Evolutionary conservation across 352 stramenopile species (phyloP), one percentile per base, ranked within the genome.

Genomic region (Pythium vanterpoolii): DNA sequence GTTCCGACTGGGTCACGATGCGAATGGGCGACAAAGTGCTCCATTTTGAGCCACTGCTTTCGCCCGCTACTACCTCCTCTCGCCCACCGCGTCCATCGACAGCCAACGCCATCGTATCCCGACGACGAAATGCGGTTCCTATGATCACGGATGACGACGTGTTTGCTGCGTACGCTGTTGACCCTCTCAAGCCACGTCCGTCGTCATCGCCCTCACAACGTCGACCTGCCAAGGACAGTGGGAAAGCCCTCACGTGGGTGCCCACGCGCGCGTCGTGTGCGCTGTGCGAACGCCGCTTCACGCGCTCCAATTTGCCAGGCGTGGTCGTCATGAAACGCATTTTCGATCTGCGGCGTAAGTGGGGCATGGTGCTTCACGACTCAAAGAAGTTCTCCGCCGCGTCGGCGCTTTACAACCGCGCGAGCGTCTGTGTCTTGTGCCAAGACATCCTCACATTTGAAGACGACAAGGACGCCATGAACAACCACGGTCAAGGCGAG

Each of bases 281-380:
- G 16, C 40, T 73, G 18, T 73, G 66, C 28, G 60, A 69, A 18
- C 43, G 60, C 3, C 60, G 66, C 4, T 69, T 69, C 28, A 53
- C 30, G 24, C 54, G 66, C 0, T 21, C 40, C 9, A 69, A 69
- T 39, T 39, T 73, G 1, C 66, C 61, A 9, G 66, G 60, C 43
- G 56, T 62, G 0, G 66, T 66, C 6, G 66, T 73, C 36, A 73
- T 69, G 61, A 73, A 73, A 34, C 53, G 66, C 10, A 56, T 73
- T 19, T 62, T 73, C 26, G 66, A 73, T 28, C 31, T 73, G 16
- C 60, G 60, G 0, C 55, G 61, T 10, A 65, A 69, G 33, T 73
- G 66, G 66, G 66, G 66, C 1, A 69, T 73, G 61, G 55, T 73
- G 34, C 61, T 73, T 4, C 55, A 69, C 33, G 56, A 66, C 47